Percentiles rank a stretch among this genome's conserved stretches.
Conservation (phyloP, 2,329 filamentous ascomycete genomes). For the Ustulina deusta region DNA sequence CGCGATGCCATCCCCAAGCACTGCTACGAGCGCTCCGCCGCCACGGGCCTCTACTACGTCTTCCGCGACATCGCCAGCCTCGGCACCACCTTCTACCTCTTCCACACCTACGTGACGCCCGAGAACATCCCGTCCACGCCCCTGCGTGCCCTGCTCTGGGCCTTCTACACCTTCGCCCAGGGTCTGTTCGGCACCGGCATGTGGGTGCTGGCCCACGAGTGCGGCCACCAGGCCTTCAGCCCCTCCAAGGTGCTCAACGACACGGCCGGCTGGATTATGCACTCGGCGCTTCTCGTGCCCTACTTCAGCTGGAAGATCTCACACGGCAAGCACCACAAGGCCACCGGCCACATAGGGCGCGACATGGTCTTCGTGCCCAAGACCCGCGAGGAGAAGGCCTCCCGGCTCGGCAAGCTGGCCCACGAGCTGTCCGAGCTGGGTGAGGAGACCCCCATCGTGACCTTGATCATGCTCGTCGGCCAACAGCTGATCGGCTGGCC, state of each 20-base stretch:
- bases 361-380: slow-evolving; percentile 99
- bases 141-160: slow-evolving; percentile 73
- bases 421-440: slow-evolving; percentile 90
- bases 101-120: slow-evolving; percentile 89
- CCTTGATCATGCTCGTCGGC: slow-evolving; percentile 76
- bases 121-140: slow-evolving; percentile 80
- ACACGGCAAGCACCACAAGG: slow-evolving; percentile 99
- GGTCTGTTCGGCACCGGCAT: slow-evolving; percentile 93
- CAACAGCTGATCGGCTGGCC: slow-evolving; percentile 97
- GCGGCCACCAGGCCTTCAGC: slow-evolving; percentile 96
- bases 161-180: slow-evolving; percentile 80
- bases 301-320: slow-evolving; percentile 99
- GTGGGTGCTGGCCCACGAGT: slow-evolving; percentile 98
- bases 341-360: slow-evolving; percentile 94
- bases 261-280: slow-evolving; percentile 89
- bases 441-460: slow-evolving; percentile 93
- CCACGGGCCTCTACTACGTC: slow-evolving; percentile 83
- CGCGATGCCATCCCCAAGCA: slow-evolving; percentile 97
- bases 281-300: slow-evolving; percentile 89
- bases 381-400: slow-evolving; percentile 84
- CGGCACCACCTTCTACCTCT: slow-evolving; percentile 83
- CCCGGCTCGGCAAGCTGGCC: slow-evolving; percentile 76
- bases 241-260: slow-evolving; percentile 92
- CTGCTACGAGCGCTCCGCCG: slow-evolving; percentile 90
- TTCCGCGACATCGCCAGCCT: slow-evolving; percentile 81